phyloP scores from a whole-genome alignment of 2,329 filamentous ascomycete species.

The Epichloe gansuensis region DNA sequence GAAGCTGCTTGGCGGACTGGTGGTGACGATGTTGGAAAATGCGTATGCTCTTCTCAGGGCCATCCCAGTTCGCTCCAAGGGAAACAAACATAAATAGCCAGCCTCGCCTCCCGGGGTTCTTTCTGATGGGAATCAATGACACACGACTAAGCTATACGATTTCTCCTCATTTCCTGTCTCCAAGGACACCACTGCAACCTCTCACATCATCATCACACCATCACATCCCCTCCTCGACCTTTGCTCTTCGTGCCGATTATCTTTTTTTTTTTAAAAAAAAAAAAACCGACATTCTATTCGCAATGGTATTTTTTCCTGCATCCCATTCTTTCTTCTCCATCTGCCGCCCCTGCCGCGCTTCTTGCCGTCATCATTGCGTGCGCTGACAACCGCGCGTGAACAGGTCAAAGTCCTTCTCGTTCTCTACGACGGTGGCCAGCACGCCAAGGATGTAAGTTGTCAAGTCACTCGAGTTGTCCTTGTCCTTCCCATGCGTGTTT shows the following conservation, averaged over 20 bases:
- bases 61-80: background rate
- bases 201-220: background rate
- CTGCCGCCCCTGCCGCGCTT: conserved; percentile 29
- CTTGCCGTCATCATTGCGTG: conserved; percentile 32
- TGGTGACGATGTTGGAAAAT: background rate
- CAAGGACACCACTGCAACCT: background rate
- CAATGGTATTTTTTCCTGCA: conserved; percentile 21
- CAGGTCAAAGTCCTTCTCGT: conserved; percentile 93
- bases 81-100: conserved; percentile 2
- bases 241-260: too few species aligned
- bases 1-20: background rate
- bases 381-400: conserved; percentile 33
- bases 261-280: too few species aligned
- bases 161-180: background rate
- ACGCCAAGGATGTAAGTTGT: conserved; percentile 64
- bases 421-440: conserved; percentile 82
- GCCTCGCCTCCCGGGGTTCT: background rate
- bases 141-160: background rate
- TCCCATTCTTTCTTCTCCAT: conserved; percentile 11
- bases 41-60: background rate
- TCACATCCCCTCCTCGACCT: background rate
- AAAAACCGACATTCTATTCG: background rate
- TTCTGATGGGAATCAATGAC: background rate
- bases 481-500: background rate
- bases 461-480: too few species aligned